Conservation (phyloP, 495 filamentous ascomycete species). For the Tuber calosporum region DNA sequence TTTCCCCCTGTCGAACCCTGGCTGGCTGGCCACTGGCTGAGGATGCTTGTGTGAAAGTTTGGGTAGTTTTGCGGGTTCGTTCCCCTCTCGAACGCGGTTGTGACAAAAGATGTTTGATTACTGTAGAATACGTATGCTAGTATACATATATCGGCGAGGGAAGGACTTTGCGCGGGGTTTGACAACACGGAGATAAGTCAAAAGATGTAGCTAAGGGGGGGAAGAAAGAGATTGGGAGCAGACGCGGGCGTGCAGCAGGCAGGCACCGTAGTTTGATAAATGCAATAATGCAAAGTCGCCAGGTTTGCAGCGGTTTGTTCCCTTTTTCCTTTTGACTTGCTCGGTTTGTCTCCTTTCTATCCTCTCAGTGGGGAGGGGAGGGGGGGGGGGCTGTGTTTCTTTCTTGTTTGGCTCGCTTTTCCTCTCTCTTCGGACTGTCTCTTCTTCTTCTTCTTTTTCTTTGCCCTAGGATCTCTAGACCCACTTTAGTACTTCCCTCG, state of each 20-base stretch:
- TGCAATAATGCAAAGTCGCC: background rate
- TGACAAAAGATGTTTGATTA: background rate
- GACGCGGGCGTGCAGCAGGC: background rate
- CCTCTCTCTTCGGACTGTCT: background rate
- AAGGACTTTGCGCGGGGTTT: conserved; percentile 1
- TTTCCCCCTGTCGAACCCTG: background rate
- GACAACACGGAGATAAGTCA: background rate
- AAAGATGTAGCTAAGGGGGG: background rate
- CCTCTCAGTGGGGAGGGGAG: background rate
- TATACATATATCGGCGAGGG: conserved; percentile 1
- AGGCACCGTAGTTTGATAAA: background rate
- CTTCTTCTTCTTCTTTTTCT: no score
- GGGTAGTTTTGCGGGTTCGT: background rate
- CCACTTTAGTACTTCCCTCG: background rate
- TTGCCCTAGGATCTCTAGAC: background rate
- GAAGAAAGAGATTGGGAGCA: background rate
- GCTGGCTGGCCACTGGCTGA: background rate
- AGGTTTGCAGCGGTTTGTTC: conserved; percentile 1
- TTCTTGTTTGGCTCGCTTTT: background rate
- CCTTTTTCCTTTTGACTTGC: background rate
- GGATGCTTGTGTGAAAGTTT: background rate
- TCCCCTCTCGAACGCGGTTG: background rate
- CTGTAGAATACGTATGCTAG: background rate
- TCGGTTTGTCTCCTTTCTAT: background rate
- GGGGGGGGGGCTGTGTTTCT: background rate